These are phyloP conservation scores for Megacollybia marginata DNA, from an alignment of 768 basidiomycete species.

Conservation along the genomic window DNA sequence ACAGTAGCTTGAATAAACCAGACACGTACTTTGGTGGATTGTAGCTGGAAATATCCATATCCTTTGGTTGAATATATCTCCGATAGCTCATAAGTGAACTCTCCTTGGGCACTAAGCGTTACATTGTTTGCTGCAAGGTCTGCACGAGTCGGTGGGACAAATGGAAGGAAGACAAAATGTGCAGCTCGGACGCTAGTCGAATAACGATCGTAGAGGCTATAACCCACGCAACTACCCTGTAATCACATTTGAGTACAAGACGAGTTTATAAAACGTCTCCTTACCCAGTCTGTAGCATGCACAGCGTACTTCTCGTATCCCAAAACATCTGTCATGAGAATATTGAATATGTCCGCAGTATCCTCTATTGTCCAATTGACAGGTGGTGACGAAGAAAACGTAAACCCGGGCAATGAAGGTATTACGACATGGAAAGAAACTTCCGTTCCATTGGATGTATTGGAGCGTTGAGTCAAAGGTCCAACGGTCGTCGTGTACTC, in stretches of 20 bases:
- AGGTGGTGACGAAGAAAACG: conserved; percentile 11
- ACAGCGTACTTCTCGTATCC: conserved; percentile 14
- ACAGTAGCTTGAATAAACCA: background rate
- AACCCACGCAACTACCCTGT: background rate
- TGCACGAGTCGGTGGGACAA: background rate
- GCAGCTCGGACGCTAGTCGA: conserved; percentile 6
- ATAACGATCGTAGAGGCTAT: conserved; percentile 5
- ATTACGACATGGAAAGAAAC: too few species aligned
- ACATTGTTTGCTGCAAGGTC: too few species aligned
- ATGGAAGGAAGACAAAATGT: conserved; percentile 7
- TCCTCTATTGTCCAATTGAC: conserved; percentile 13
- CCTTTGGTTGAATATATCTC: conserved; percentile 2
- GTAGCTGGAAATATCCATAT: conserved; percentile 3
- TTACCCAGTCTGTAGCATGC: conserved; percentile 17
- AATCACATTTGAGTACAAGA: background rate
- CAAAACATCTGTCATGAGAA: conserved; percentile 17
- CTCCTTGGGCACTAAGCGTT: too few species aligned
- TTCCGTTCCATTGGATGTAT: too few species aligned
- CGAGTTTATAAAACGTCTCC: background rate
- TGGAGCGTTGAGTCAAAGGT: too few species aligned
- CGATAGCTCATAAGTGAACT: conserved; percentile 1
- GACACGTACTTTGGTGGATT: too few species aligned
- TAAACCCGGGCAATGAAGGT: too few species aligned
- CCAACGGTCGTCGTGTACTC: too few species aligned
- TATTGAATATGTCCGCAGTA: conserved; percentile 18